A percentile compares a stretch with the other conserved stretches of the same genome.
These are phyloP conservation scores for Digitaria exilis DNA, from an alignment of 202 grass and related monocot species.

Conservation along the genomic window DNA sequence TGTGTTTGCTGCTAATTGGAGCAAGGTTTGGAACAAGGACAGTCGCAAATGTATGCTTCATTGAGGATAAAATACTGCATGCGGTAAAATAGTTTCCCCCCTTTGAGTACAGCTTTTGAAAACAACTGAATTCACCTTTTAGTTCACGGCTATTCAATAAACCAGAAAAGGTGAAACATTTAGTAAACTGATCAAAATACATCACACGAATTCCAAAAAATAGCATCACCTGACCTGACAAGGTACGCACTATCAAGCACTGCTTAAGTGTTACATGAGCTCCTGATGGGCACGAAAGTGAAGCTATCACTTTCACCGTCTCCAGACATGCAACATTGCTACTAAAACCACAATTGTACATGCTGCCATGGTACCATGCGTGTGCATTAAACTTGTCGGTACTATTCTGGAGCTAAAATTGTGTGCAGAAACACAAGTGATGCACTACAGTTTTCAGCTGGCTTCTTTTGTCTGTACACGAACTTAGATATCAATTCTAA, in stretches of 20 bases:
- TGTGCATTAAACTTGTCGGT: not conserved
- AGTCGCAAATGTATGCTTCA: not conserved
- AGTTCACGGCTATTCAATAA: not conserved
- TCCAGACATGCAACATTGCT: not conserved
- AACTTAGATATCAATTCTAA: not conserved
- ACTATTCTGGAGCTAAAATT: slow-evolving; percentile 21
- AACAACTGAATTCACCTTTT: not conserved
- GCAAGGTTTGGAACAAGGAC: not conserved
- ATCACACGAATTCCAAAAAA: not conserved
- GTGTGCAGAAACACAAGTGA: not conserved
- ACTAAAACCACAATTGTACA: not conserved
- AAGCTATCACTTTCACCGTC: not conserved
- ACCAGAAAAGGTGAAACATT: not conserved
- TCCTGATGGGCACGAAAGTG: slow-evolving; percentile 4
- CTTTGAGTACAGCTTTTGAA: not conserved
- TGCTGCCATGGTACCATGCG: not conserved
- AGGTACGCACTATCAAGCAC: not conserved
- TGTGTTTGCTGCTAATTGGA: not conserved
- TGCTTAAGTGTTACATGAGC: not conserved
- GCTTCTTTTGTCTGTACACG: not conserved
- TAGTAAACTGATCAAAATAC: not conserved
- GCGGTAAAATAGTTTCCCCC: not conserved
- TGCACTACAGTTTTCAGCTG: not conserved
- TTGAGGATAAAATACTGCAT: not conserved
- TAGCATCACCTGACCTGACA: slow-evolving; percentile 5